These are phyloP conservation scores for Carpinus viminea DNA, from an alignment of 306 rosid species.

Conservation along the genomic window DNA sequence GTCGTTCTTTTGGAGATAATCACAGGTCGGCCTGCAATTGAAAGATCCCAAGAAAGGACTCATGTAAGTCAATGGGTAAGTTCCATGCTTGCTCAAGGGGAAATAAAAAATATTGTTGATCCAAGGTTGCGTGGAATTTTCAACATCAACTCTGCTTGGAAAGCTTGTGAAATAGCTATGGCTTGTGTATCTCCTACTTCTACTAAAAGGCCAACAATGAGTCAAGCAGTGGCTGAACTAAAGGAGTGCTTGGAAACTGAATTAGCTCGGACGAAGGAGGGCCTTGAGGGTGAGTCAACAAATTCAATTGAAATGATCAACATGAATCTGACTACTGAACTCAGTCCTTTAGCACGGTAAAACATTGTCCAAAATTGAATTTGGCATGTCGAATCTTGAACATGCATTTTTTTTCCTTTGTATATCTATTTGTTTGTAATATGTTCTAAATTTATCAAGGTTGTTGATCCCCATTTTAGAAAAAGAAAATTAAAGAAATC, in stretches of 20 bases:
- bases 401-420: background rate
- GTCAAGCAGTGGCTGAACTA: slow-evolving; percentile 15
- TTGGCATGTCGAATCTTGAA: background rate
- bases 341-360: background rate
- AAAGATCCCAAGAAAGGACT: background rate
- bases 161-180: slow-evolving; percentile 28
- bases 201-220: slow-evolving; percentile 24
- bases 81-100: slow-evolving; percentile 5
- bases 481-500: too few species aligned
- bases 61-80: slow-evolving; percentile 20
- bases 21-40: background rate
- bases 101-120: slow-evolving; percentile 4
- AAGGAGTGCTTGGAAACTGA: slow-evolving; percentile 9
- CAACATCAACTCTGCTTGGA: slow-evolving; percentile 8
- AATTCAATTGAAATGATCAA: background rate
- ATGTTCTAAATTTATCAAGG: too few species aligned
- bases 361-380: background rate
- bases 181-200: slow-evolving; percentile 5
- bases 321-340: background rate
- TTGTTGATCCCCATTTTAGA: too few species aligned
- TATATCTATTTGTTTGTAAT: too few species aligned
- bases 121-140: slow-evolving; percentile 11
- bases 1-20: slow-evolving; percentile 17
- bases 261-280: background rate
- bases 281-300: background rate